These are phyloP conservation scores for Phytophthora ramorum DNA, from an alignment of 352 stramenopile species.

Conservation along the genomic window DNA sequence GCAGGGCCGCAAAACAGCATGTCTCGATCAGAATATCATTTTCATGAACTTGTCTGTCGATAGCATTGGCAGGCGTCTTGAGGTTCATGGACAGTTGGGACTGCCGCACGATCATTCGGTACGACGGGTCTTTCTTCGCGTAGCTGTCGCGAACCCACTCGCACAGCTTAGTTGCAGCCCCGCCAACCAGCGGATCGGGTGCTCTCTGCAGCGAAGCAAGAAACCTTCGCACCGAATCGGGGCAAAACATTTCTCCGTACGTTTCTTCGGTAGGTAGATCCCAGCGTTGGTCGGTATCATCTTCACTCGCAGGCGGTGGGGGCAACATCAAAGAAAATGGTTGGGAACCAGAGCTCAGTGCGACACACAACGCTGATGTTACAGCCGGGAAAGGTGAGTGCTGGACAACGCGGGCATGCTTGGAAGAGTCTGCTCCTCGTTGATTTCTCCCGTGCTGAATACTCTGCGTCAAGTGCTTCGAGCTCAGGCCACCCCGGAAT, in stretches of 20 bases:
- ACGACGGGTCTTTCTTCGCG: constrained; percentile 56
- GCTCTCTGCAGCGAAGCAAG: constrained; percentile 36
- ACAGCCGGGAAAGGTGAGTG: constrained; percentile 40
- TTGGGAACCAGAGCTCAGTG: constrained; percentile 4
- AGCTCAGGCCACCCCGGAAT: constrained; percentile 40
- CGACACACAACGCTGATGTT: neutral
- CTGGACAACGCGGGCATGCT: constrained; percentile 27
- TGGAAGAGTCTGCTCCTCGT: neutral
- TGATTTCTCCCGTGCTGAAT: constrained; percentile 13
- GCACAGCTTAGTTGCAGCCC: constrained; percentile 38
- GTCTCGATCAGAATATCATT: constrained; percentile 59
- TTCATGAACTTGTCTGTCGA: constrained; percentile 23
- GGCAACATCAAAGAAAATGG: constrained; percentile 54
- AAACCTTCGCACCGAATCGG: constrained; percentile 25
- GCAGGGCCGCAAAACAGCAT: constrained; percentile 57
- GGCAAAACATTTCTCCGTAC: constrained; percentile 39
- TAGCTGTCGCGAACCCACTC: constrained; percentile 64
- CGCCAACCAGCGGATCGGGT: constrained; percentile 12
- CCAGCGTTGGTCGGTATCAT: neutral
- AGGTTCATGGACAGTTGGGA: constrained; percentile 31
- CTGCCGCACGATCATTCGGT: constrained; percentile 74
- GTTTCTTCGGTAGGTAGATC: constrained; percentile 14
- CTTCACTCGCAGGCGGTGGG: constrained; percentile 1
- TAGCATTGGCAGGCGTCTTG: constrained; percentile 5
- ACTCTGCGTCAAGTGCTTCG: constrained; percentile 18